phyloP scores from a whole-genome alignment of 805 yeast genomes.

The Crinitomyces ghanaensis region DNA sequence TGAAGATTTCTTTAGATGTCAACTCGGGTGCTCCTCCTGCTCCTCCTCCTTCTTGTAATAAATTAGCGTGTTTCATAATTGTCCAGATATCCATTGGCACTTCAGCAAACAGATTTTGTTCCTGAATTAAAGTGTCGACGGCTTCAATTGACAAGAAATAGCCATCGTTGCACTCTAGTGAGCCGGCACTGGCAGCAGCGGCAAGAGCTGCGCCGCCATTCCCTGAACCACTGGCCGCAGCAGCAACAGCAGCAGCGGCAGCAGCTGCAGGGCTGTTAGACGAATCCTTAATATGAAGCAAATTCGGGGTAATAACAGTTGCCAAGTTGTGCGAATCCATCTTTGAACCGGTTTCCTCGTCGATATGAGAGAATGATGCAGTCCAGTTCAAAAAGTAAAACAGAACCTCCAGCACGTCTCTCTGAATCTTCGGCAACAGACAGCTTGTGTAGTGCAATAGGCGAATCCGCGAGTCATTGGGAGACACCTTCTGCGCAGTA shows the following conservation, averaged over 20 bases:
- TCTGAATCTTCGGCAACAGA: slow-evolving; percentile 65
- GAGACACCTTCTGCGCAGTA: slow-evolving; percentile 31
- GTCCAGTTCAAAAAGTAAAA: slow-evolving; percentile 87
- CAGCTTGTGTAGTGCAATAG: slow-evolving; percentile 57
- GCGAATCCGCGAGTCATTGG: slow-evolving; percentile 36
- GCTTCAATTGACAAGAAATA: slow-evolving; percentile 89
- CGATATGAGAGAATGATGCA: slow-evolving; percentile 87
- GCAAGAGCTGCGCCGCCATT: no score
- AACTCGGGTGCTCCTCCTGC: slow-evolving; percentile 13
- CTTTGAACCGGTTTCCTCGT: slow-evolving; percentile 82
- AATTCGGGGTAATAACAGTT: slow-evolving; percentile 90
- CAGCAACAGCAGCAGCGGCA: no score
- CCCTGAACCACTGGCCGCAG: no score
- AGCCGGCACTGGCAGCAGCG: slow-evolving; percentile 9
- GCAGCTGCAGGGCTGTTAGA: no score
- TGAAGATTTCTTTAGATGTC: slow-evolving; percentile 20
- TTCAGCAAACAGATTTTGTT: slow-evolving; percentile 65
- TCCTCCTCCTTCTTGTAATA: no score
- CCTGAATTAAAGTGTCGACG: slow-evolving; percentile 68
- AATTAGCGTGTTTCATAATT: slow-evolving; percentile 35
- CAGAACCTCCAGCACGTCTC: slow-evolving; percentile 80
- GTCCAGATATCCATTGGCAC: slow-evolving; percentile 58
- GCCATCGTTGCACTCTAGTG: slow-evolving; percentile 21
- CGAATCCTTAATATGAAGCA: slow-evolving; percentile 45
- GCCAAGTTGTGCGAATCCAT: slow-evolving; percentile 95